These are phyloP conservation scores for Solanum virginianum DNA, from an alignment of 257 asterid genomes.

Conservation along the genomic window DNA sequence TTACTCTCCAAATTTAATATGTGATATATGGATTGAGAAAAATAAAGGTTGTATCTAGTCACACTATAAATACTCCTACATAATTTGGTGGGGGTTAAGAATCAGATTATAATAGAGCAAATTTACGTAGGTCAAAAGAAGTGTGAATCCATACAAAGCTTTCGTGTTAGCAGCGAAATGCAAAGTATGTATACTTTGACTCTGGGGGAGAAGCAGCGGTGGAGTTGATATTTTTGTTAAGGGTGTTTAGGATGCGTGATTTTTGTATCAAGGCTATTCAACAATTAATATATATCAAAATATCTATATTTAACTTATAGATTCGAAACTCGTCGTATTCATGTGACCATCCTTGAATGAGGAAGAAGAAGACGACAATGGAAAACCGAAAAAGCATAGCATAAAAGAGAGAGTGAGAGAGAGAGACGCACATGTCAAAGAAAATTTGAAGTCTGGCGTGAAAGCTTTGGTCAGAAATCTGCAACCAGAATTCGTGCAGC, in stretches of 20 bases:
- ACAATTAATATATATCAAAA: too few species aligned
- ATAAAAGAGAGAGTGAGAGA: neutral
- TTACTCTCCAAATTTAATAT: too few species aligned
- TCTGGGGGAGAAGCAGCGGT: neutral
- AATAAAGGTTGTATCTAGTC: too few species aligned
- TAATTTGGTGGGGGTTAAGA: too few species aligned
- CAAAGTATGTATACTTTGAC: neutral
- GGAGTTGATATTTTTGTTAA: too few species aligned
- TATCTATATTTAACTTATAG: too few species aligned
- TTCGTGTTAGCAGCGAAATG: neutral
- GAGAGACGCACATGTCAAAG: slow-evolving; percentile 58
- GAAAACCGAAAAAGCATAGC: neutral
- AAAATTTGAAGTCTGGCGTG: slow-evolving; percentile 90
- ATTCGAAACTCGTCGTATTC: too few species aligned
- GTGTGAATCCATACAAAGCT: neutral
- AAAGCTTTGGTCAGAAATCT: slow-evolving; percentile 73
- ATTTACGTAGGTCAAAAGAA: neutral
- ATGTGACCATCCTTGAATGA: too few species aligned
- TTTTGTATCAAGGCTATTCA: too few species aligned
- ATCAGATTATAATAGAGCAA: too few species aligned
- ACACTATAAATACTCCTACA: too few species aligned
- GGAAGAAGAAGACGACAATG: neutral
- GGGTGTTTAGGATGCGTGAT: rapidly evolving
- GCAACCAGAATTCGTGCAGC: slow-evolving; percentile 74
- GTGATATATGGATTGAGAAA: too few species aligned